Evolutionary conservation across 148 eudicot genomes (phyloP).

Genomic region (Rheum nobile): DNA sequence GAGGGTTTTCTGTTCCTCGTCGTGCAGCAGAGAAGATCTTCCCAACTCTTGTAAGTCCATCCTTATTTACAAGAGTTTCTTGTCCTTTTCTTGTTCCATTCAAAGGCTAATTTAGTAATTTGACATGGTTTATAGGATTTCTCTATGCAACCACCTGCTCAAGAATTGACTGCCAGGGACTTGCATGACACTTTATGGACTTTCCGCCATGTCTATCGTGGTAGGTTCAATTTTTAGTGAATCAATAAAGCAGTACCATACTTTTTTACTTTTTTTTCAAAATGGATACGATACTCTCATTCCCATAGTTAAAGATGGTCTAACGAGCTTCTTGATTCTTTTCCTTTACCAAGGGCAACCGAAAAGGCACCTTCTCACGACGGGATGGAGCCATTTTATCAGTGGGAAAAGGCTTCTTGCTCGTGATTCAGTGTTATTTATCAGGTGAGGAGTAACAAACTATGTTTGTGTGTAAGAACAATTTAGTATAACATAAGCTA

Average conservation of each 20-base stretch:
- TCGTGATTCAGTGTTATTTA: slow-evolving; percentile 90
- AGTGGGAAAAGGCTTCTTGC: slow-evolving; percentile 89
- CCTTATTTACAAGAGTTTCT: background rate
- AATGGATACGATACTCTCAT: no score
- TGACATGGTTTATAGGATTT: slow-evolving; percentile 46
- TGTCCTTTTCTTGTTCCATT: background rate
- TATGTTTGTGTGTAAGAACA: background rate
- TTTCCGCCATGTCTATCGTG: slow-evolving; percentile 95
- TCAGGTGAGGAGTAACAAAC: slow-evolving; percentile 38
- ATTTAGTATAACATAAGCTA: background rate
- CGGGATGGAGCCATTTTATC: slow-evolving; percentile 98
- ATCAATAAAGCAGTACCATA: no score
- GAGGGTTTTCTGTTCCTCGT: slow-evolving; percentile 98
- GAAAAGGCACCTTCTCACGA: slow-evolving; percentile 88
- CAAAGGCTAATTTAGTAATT: slow-evolving; percentile 5
- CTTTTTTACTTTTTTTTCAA: no score
- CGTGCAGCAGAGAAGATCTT: slow-evolving; percentile 95
- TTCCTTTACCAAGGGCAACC: slow-evolving; percentile 67
- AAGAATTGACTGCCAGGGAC: slow-evolving; percentile 87
- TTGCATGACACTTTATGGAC: slow-evolving; percentile 88
- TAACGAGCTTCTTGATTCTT: background rate
- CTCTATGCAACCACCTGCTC: slow-evolving; percentile 94
- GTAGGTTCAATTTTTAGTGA: slow-evolving; percentile 31
- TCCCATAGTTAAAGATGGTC: no score
- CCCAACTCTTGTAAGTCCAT: slow-evolving; percentile 67